phyloP scores from a whole-genome alignment of 306 rosid species.

The Sophora flavescens region DNA sequence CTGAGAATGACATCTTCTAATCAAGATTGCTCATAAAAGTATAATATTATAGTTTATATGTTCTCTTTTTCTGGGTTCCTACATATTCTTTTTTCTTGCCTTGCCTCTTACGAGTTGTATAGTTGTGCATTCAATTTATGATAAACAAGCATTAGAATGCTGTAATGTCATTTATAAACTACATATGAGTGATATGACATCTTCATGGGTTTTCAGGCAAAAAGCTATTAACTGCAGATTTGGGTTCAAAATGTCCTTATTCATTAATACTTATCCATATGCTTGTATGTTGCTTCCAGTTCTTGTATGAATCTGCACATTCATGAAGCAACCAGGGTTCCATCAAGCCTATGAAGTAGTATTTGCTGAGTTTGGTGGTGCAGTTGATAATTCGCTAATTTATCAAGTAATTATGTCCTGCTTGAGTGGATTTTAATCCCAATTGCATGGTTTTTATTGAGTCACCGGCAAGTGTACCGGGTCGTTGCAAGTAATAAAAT shows the following conservation, averaged over 20 bases:
- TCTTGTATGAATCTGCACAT: slow-evolving; percentile 73
- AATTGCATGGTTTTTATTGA: no score
- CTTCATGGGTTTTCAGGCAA: no score
- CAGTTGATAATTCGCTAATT: no score
- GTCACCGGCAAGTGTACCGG: no score
- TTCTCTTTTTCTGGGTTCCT: neutral
- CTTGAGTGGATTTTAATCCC: no score
- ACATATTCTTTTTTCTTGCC: neutral
- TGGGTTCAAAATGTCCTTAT: slow-evolving; percentile 19
- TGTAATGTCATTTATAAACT: slow-evolving; percentile 20
- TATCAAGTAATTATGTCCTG: no score
- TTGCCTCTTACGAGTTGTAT: no score
- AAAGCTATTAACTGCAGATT: slow-evolving; percentile 6
- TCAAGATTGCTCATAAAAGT: slow-evolving; percentile 5
- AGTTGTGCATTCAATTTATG: no score
- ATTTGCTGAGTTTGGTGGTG: slow-evolving; percentile 62
- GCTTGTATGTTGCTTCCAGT: slow-evolving; percentile 60
- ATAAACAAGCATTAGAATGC: slow-evolving; percentile 13
- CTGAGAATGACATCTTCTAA: neutral
- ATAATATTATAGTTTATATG: neutral
- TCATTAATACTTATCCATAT: slow-evolving; percentile 1
- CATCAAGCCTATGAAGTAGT: slow-evolving; percentile 75
- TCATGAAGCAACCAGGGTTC: slow-evolving; percentile 73
- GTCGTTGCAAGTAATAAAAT: no score
- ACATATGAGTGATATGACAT: no score